Evolutionary conservation across 768 basidiomycete species (phyloP).

Genomic region (Coprinellus micaceus): DNA sequence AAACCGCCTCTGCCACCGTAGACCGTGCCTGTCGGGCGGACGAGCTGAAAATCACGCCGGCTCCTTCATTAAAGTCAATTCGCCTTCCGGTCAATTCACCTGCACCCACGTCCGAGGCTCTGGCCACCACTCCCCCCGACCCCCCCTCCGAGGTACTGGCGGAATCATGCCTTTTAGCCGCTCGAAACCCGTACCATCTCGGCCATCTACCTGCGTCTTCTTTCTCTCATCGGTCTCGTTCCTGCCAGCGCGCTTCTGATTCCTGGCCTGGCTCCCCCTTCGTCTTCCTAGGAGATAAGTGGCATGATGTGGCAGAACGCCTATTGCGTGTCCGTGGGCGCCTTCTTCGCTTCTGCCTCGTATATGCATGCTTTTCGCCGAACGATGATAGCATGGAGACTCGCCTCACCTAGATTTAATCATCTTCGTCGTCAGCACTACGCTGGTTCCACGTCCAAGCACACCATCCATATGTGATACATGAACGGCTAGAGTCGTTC

Average conservation of each 20-base stretch:
- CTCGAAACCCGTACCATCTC: neutral
- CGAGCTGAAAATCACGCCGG: neutral
- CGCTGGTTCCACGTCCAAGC: no score
- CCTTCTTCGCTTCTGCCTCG: no score
- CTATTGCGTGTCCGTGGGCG: no score
- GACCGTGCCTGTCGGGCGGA: slow-evolving; percentile 11
- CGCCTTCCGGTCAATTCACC: neutral
- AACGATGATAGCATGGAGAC: no score
- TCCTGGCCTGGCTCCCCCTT: no score
- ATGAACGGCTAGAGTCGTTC: no score
- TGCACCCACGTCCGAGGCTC: neutral
- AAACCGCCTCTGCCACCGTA: slow-evolving; percentile 12
- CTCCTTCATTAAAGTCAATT: neutral
- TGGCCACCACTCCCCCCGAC: neutral
- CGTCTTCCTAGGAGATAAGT: neutral
- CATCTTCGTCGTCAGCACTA: no score
- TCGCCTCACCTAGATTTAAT: no score
- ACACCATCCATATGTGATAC: no score
- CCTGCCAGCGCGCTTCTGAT: neutral
- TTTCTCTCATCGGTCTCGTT: neutral
- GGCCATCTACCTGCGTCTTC: neutral
- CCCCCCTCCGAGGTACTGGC: neutral
- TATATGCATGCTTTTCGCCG: no score
- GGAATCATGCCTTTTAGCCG: neutral
- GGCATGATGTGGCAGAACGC: no score